These are phyloP conservation scores for Yarrowia alimentaria DNA, from an alignment of 805 yeast species.

Conservation along the genomic window DNA sequence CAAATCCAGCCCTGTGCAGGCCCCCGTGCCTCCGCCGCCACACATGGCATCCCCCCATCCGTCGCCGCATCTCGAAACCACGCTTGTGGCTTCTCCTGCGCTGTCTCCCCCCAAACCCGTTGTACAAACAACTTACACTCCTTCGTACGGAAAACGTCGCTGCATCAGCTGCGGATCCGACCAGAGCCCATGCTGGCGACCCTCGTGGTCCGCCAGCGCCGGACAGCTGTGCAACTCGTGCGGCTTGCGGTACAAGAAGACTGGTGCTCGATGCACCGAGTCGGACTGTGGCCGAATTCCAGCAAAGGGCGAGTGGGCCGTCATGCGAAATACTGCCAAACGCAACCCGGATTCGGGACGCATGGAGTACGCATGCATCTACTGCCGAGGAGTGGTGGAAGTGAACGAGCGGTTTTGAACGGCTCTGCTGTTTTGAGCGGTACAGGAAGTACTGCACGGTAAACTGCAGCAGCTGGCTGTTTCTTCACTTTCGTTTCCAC, in stretches of 20 bases:
- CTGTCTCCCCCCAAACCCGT: slow-evolving; percentile 10
- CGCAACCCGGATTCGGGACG: slow-evolving; percentile 46
- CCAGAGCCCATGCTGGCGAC: slow-evolving; percentile 98
- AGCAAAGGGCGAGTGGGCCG: slow-evolving; percentile 91
- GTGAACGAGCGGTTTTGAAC: slow-evolving; percentile 31
- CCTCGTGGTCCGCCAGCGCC: slow-evolving; percentile 85
- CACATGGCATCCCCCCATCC: slow-evolving; percentile 15
- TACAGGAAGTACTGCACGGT: no score
- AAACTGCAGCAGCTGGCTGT: no score
- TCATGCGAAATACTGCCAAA: slow-evolving; percentile 59
- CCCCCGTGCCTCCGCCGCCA: slow-evolving; percentile 13
- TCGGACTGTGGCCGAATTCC: slow-evolving; percentile 80
- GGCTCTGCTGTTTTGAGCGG: no score
- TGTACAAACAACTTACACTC: neutral
- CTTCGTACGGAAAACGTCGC: slow-evolving; percentile 44
- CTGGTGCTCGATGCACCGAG: slow-evolving; percentile 85
- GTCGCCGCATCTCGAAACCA: slow-evolving; percentile 10
- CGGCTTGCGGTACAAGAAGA: slow-evolving; percentile 90
- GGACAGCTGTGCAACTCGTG: slow-evolving; percentile 98
- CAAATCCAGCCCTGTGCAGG: no score
- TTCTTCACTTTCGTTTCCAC: neutral
- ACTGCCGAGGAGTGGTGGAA: slow-evolving; percentile 58
- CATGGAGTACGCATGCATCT: slow-evolving; percentile 49
- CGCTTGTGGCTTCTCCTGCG: slow-evolving; percentile 2
- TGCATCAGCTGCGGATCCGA: slow-evolving; percentile 90